Conservation (phyloP, 2,329 filamentous ascomycete genomes). For the Colletotrichum siamense region DNA sequence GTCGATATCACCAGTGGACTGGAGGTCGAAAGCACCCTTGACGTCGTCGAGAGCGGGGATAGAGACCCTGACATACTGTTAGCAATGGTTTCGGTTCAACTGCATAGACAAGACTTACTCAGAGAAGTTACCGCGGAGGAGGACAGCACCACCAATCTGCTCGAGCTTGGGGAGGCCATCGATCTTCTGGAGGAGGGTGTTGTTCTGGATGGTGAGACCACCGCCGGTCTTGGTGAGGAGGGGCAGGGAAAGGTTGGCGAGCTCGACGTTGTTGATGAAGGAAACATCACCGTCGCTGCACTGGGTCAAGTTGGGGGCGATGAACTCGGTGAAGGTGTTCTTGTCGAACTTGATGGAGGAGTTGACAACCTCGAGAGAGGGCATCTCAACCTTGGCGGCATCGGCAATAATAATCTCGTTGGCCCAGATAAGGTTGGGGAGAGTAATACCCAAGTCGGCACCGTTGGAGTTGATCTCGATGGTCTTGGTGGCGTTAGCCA, state of each 20-base stretch:
- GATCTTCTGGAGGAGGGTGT: constrained; percentile 74
- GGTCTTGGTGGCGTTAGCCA: constrained; percentile 74
- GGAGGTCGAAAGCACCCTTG: constrained; percentile 73
- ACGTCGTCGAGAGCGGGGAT: constrained; percentile 73
- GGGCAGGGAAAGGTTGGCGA: constrained; percentile 80
- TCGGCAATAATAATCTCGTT: constrained; percentile 67
- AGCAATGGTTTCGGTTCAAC: background rate
- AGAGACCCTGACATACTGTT: constrained; percentile 60
- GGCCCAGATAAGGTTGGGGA: constrained; percentile 76
- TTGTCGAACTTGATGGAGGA: constrained; percentile 85
- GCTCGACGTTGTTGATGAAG: constrained; percentile 66
- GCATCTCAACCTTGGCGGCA: constrained; percentile 75
- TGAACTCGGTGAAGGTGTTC: constrained; percentile 71
- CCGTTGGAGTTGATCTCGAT: constrained; percentile 85
- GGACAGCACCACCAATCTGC: constrained; percentile 79
- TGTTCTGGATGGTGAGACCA: constrained; percentile 88
- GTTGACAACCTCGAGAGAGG: constrained; percentile 75
- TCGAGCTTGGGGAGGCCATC: constrained; percentile 72
- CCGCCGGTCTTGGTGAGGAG: constrained; percentile 72
- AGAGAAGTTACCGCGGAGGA: constrained; percentile 84
- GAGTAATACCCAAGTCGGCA: constrained; percentile 69
- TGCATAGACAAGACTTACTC: constrained; percentile 33
- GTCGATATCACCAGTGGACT: constrained; percentile 67
- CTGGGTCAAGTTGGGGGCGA: constrained; percentile 73
- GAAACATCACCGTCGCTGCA: constrained; percentile 66